Base-by-base conservation (phyloP, 345 rosid species). In the Salix arbutifolia region DNA sequence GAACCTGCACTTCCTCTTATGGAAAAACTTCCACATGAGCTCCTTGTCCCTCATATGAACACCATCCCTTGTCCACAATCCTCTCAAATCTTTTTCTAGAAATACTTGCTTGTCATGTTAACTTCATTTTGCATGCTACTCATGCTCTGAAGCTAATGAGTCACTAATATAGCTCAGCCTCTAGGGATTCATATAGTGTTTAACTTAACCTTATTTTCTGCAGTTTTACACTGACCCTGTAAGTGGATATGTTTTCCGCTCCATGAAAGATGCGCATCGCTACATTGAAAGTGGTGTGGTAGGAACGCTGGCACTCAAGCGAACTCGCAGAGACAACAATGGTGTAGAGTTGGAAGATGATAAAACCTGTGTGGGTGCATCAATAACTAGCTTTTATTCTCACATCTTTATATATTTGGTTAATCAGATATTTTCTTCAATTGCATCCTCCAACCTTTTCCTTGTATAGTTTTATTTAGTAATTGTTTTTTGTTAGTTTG, bases 211-310 rank as follows among this genome's bases (percentile, higher is more conserved):
- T 26, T 77, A 65, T 46, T 74, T 79, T 80, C 46, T 83, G 83
- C 93, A 95, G 97, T 87, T 72, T 76, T 95, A 92, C 90, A 87
- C 81, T 52, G 97, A 91, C 85, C 97, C 98, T 81, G 86, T 80
- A 48, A 89, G 89, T 84, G 95, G 87, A 78, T 92, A 85, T 85
- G 80, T 88, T 74, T 92, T 95, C 82, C 93, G 89, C 58, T 95
- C 99, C 30, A 88, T 92, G 90, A 95, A 78, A 86, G 94, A 85
- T 65, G 97, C 91, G 16, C 84, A 77, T 83, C 89, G 92, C 40
- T 95, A 90, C 87, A 81, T 91, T 80, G 85, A 87, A 68, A 92
- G 92, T 50, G 98, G 95, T 3, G 81, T 82, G 42, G 44, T 84
- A 56, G 93, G 98, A 76, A 83, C 71, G 80, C 83, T 84, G 78